Evolutionary conservation across 2,329 filamentous ascomycete genomes (phyloP).

Genomic region (Colletotrichum lupini): DNA sequence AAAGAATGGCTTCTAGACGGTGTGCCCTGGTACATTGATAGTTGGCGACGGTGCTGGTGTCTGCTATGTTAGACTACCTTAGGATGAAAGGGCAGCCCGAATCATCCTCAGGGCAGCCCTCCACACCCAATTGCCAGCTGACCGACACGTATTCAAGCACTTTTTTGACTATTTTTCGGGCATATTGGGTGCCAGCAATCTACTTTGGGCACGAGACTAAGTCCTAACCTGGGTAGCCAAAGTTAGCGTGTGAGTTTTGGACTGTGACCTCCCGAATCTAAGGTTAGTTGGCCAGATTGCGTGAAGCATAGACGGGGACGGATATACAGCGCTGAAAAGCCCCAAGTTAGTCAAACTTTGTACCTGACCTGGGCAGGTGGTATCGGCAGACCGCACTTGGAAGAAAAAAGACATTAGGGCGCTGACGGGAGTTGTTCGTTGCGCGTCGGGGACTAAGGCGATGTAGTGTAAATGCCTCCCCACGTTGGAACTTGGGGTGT

Average conservation of each 20-base stretch:
- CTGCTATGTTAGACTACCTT: background rate
- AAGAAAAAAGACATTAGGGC: background rate
- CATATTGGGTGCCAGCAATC: slow-evolving; percentile 10
- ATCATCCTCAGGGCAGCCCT: background rate
- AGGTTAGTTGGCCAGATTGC: background rate
- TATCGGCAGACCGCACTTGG: background rate
- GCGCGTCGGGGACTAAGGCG: background rate
- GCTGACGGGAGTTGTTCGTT: background rate
- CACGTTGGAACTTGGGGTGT: background rate
- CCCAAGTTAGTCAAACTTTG: background rate
- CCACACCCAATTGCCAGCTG: slow-evolving; percentile 7
- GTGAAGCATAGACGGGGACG: background rate
- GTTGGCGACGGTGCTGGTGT: background rate
- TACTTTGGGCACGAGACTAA: slow-evolving; percentile 5
- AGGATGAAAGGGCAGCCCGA: background rate
- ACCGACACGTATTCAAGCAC: slow-evolving; percentile 4
- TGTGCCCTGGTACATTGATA: background rate
- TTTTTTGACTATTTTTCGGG: background rate
- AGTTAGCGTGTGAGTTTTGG: background rate
- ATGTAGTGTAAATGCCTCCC: background rate
- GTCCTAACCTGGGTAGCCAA: background rate
- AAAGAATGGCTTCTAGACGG: slow-evolving; percentile 9
- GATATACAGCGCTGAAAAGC: background rate
- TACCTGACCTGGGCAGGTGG: background rate
- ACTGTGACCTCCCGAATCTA: background rate